Base-by-base conservation (phyloP, 306 rosid genomes). In the Elaeagnus macrophylla region DNA sequence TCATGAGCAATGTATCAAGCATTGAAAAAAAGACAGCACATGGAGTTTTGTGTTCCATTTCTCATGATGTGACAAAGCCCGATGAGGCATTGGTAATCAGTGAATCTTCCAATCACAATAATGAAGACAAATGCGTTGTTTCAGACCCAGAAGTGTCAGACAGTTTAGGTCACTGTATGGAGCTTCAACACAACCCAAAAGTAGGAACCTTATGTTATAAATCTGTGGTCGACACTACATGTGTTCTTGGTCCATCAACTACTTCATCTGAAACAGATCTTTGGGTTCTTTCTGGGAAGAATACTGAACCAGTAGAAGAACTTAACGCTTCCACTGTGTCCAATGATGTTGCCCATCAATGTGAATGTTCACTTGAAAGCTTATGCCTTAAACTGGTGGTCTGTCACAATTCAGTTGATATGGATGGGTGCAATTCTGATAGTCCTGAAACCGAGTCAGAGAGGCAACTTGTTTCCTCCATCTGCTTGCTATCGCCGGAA, bases 391-490 rank as follows among this genome's bases (percentile, higher is more conserved):
- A 57, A 65, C 55, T 36, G 39, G 48, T 38, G 37, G 43, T 73
- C 54, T 53, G 62, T 65, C 60, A 60, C 49, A 62, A 45, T 64
- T 56, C 52, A 12, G 68, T 36, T 58, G 74, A 68, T 41, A 48
- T 12, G 50, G 54, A 54, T 47, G 60, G 18, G 16, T 56, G 39
- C 67, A 48, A 32, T 59, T 66, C 81, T 55, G 74, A 58, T 37
- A 37, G 59, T 62, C 65, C 66, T 48, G 35, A 63, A 60, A 65
- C 58, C 66, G 62, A 60, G 41, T 53, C 48, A 1, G 53, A 60
- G 43, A 62, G 6, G 49, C 69, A 67, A 60, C 62, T 54, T 51
- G 57, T 51, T 75, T 72, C 80, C 54, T 67, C 69, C 60, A 47
- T 67, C 40, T 14, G 61, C 54, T 43, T 38, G 54, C 67, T 61